A percentile compares a stretch with the other conserved stretches of the same genome.
These are phyloP conservation scores for Krasilnikovozyma curviuscula DNA, from an alignment of 768 basidiomycete species.

Conservation along the genomic window DNA sequence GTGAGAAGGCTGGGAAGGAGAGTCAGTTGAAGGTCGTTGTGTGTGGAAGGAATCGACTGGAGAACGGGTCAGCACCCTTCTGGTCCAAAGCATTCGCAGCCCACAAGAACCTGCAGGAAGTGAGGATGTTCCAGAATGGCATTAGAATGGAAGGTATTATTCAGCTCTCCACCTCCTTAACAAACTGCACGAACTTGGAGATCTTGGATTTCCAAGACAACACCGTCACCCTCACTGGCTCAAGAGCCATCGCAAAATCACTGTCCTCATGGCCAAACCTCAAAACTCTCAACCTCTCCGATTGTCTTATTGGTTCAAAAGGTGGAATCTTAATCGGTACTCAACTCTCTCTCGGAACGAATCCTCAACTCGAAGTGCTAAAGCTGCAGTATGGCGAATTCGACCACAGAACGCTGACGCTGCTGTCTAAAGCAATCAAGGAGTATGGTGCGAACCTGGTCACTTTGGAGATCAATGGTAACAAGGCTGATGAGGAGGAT, in stretches of 20 bases:
- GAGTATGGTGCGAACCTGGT: constrained; percentile 41
- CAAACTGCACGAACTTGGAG: constrained; percentile 44
- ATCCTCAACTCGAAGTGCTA: constrained; percentile 51
- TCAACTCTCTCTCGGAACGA: constrained; percentile 47
- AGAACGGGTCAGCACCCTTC: constrained; percentile 60
- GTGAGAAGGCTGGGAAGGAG: constrained; percentile 39
- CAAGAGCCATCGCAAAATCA: constrained; percentile 42
- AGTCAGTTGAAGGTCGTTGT: constrained; percentile 62
- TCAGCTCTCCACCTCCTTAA: constrained; percentile 53
- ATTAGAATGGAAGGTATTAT: constrained; percentile 82
- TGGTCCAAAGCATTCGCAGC: constrained; percentile 80
- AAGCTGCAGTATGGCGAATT: constrained; percentile 87
- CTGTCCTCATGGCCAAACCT: constrained; percentile 53
- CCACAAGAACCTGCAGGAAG: constrained; percentile 54
- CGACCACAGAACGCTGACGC: constrained; percentile 43
- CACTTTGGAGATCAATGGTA: constrained; percentile 71
- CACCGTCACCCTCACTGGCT: constrained; percentile 36
- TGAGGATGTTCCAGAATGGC: constrained; percentile 93
- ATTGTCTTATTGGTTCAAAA: constrained; percentile 68
- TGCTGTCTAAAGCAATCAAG: constrained; percentile 48
- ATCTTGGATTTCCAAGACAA: constrained; percentile 79
- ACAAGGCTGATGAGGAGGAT: constrained; percentile 31
- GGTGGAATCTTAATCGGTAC: constrained; percentile 51
- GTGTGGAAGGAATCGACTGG: constrained; percentile 89
- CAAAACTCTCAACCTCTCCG: constrained; percentile 67